Evolutionary conservation across 495 filamentous ascomycete genomes (phyloP).

Genomic region (Neohortaea acidophila): DNA sequence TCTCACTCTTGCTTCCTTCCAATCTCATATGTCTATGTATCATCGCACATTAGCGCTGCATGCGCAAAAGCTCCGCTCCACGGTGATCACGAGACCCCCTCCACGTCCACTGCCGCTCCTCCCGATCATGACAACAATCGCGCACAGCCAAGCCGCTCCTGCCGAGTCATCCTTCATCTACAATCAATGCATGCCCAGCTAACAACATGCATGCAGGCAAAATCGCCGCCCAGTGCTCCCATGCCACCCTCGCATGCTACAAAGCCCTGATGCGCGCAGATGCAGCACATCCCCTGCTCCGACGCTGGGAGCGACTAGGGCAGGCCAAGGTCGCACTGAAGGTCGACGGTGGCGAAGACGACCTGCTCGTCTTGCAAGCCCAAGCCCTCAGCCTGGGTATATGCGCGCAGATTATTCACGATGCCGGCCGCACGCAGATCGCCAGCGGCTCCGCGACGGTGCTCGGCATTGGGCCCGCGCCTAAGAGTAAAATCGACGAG

Average conservation of each 20-base stretch:
- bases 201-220: constrained; percentile 62
- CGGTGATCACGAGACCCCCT: too few species aligned
- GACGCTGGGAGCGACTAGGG: constrained; percentile 67
- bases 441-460: constrained; percentile 83
- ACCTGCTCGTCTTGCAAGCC: constrained; percentile 59
- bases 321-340: constrained; percentile 90
- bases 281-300: constrained; percentile 47
- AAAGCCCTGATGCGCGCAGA: constrained; percentile 53
- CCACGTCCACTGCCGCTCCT: neutral
- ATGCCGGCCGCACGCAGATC: constrained; percentile 96
- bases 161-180: too few species aligned
- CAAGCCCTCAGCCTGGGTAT: constrained; percentile 70
- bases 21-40: too few species aligned
- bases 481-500: constrained; percentile 69
- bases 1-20: too few species aligned
- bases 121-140: too few species aligned
- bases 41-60: too few species aligned
- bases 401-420: constrained; percentile 73
- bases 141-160: too few species aligned
- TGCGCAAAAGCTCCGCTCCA: too few species aligned
- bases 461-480: constrained; percentile 74
- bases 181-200: too few species aligned
- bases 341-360: constrained; percentile 64
- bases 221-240: constrained; percentile 91
- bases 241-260: constrained; percentile 94